These are phyloP conservation scores for Ceratocystis diversiconidia DNA, from an alignment of 2,329 filamentous ascomycete genomes.

Conservation along the genomic window DNA sequence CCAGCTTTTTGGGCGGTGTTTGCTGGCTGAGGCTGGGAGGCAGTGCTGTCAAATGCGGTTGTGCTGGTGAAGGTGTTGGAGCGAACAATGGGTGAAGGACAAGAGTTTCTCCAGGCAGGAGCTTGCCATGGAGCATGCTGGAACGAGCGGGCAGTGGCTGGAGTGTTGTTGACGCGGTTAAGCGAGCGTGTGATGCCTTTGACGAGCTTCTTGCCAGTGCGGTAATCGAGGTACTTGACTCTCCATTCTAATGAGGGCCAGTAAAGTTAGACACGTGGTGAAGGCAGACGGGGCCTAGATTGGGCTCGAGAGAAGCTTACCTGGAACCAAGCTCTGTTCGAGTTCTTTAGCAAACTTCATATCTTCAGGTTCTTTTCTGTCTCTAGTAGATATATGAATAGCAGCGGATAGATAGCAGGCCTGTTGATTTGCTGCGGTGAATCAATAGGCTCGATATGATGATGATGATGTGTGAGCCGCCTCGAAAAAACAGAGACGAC, in stretches of 20 bases:
- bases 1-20: neutral
- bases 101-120: slow-evolving; percentile 22
- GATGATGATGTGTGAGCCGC: neutral
- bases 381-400: neutral
- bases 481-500: neutral
- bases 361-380: slow-evolving; percentile 23
- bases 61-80: slow-evolving; percentile 15
- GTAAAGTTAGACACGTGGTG: slow-evolving; percentile 7
- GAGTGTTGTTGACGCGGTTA: slow-evolving; percentile 43
- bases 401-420: neutral
- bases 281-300: neutral
- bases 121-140: slow-evolving; percentile 5
- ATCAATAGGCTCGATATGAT: neutral
- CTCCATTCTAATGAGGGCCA: slow-evolving; percentile 54
- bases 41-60: neutral
- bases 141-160: slow-evolving; percentile 21
- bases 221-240: slow-evolving; percentile 89
- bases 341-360: slow-evolving; percentile 66
- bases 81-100: slow-evolving; percentile 24
- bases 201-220: slow-evolving; percentile 85
- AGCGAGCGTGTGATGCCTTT: slow-evolving; percentile 68
- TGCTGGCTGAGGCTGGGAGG: neutral
- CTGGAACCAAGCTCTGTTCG: slow-evolving; percentile 75
- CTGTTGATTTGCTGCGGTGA: neutral
- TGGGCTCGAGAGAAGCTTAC: slow-evolving; percentile 26